Base-by-base conservation (phyloP, 2,329 filamentous ascomycete species). In the Thyridium curvatum region DNA sequence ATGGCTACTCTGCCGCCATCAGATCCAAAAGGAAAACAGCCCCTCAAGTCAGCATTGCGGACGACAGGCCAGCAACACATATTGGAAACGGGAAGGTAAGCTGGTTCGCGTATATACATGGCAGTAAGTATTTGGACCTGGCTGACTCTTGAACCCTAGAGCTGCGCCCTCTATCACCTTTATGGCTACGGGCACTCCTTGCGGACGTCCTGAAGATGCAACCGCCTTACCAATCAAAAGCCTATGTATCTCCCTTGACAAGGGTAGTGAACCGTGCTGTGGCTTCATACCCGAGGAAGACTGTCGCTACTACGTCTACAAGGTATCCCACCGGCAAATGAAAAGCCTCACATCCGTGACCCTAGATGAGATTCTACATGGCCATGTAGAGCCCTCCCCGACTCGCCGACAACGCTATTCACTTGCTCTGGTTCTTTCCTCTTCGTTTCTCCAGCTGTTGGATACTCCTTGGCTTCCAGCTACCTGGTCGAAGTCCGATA, bases 371-470 rank as follows among this genome's bases (percentile, higher is more conserved):
- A 47, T 50, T 15, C 28, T 52, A 3, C 34, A 34, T 12, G 42
- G 37, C 13, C 30, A 45, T 9, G 40, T 41, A 1, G 37, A 32
- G 3, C 41, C 37, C 6, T 21, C 16, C 0, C 47, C 46, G 1
- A 51, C 34, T 18, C 45, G 51, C 3, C 31, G 35, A n/a, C 41
- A 54, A 21, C 45, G 52, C 2, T 53, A 47, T 28, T 29, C 34
- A 1, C 32, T 57, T 2, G 44, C 55, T 1, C 33, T 58, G 0
- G 47, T 37, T 4, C 13, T 56, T 6, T 48, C 52, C 3, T 56
- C 52, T 1, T 54, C 51, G 1, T 54, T 54, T 31, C 39, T 58
- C 1, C 54, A 57, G 33, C 41, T 57, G 0, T 37, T 51, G 0
- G 46, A 47, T 3, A 47, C 52, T 0, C 49, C 49, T 1, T 58